Percentiles rank a stretch among this genome's conserved stretches.
These are phyloP conservation scores for Calonectria ilicicola DNA, from an alignment of 2,329 filamentous ascomycete genomes.

Conservation along the genomic window DNA sequence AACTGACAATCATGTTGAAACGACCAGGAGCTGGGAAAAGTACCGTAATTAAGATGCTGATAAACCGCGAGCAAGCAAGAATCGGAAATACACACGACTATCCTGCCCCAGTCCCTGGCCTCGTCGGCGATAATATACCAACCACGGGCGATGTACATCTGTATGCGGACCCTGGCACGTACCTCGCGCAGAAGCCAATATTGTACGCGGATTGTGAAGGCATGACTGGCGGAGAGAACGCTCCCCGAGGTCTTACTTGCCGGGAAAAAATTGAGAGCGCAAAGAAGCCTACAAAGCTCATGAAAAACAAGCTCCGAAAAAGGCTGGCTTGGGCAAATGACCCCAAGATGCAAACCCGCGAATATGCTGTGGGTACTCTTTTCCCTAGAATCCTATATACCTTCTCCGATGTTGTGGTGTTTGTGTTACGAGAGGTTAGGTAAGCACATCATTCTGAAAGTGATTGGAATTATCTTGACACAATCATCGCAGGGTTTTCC, in stretches of 20 bases:
- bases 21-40: conserved; percentile 7
- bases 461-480: neutral
- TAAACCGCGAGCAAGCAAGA: conserved; percentile 9
- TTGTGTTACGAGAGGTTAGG: conserved; percentile 19
- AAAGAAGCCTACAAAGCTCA: neutral
- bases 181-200: neutral
- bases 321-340: conserved; percentile 5
- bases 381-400: conserved; percentile 26
- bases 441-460: neutral
- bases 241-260: neutral
- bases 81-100: neutral
- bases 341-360: conserved; percentile 9
- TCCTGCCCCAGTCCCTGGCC: neutral
- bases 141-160: conserved; percentile 14
- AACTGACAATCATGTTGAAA: neutral
- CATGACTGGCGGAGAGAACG: conserved; percentile 5
- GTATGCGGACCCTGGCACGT: conserved; percentile 7
- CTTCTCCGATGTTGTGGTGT: conserved; percentile 26
- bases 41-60: conserved; percentile 14
- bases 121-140: conserved; percentile 1
- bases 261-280: neutral
- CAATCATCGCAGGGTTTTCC: neutral
- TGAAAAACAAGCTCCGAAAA: conserved; percentile 6
- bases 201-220: conserved; percentile 9
- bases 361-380: conserved; percentile 18